Evolutionary conservation across 495 filamentous ascomycete genomes (phyloP).

Genomic region (Aspergillus campestris): DNA sequence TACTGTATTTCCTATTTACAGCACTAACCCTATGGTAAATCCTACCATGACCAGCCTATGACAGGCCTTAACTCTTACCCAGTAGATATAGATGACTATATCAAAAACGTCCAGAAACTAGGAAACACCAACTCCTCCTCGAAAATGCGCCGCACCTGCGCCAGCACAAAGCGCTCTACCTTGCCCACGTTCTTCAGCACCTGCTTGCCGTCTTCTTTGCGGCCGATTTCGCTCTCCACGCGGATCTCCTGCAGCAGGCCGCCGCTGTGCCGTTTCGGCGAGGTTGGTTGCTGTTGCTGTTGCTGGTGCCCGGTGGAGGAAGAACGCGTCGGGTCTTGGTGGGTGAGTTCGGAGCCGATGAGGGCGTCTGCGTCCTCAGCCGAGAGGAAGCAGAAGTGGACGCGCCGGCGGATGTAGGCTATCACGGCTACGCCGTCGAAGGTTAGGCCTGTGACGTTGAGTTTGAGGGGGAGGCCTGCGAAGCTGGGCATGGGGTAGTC

Average conservation of each 20-base stretch:
- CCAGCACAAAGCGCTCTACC: slow-evolving; percentile 93
- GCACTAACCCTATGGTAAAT: too few relatives aligned
- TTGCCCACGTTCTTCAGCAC: slow-evolving; percentile 97
- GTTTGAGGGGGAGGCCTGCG: slow-evolving; percentile 80
- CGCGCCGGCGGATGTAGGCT: slow-evolving; percentile 72
- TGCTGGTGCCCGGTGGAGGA: slow-evolving; percentile 11
- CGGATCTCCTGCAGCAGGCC: slow-evolving; percentile 82
- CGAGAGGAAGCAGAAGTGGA: slow-evolving; percentile 85
- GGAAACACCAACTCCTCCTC: slow-evolving; percentile 98
- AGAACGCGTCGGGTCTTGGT: too few relatives aligned
- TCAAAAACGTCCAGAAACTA: slow-evolving; percentile 91
- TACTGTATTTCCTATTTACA: too few relatives aligned
- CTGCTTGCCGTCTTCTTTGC: slow-evolving; percentile 82
- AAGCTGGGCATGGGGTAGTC: slow-evolving; percentile 98
- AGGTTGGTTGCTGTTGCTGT: slow-evolving; percentile 8
- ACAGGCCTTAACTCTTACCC: too few relatives aligned
- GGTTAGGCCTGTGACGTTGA: slow-evolving; percentile 87
- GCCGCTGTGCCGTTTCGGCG: slow-evolving; percentile 45
- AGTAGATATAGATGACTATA: slow-evolving; percentile 7
- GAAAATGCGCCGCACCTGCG: slow-evolving; percentile 93
- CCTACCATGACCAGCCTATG: too few relatives aligned
- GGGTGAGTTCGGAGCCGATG: slow-evolving; percentile 43
- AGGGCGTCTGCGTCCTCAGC: slow-evolving; percentile 71
- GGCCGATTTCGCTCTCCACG: slow-evolving; percentile 95
- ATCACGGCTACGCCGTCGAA: slow-evolving; percentile 92